Base-by-base conservation (phyloP, 164 flowering plant species). In the Pachysandra terminalis region DNA sequence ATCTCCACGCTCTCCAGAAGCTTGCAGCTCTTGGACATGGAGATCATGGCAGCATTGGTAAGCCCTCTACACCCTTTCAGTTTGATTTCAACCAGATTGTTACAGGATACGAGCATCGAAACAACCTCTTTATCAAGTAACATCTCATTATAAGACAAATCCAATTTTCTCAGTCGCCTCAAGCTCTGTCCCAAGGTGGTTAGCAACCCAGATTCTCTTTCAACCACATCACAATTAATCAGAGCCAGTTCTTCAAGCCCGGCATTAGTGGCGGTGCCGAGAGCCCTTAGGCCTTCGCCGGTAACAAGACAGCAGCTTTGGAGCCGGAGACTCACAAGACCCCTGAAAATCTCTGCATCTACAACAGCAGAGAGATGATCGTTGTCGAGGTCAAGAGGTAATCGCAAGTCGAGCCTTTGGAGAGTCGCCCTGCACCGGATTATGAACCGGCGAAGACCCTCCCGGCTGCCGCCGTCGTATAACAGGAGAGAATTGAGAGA, bases 221-320 rank as follows among this genome's bases (percentile, higher is more conserved):
- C 93, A 0, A 90, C 79, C 19, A 83, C 90, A 77, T 90, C 90
- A 57, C 98, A 93, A 22, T 82, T 89, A 27, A 87, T 78, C 32
- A 93, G 70, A 0, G 83, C 83, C 32, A 93, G 74, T 68, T 93
- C 97, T 69, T 82, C 81, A 41, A 93, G 89, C 14, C 58, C 59
- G 19, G 59, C 17, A 26, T 76, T 56, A 73, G 82, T 19, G 41
- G 85, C 81, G 0, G 71, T 60, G 22, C 80, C 84, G 17, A 87
- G 70, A 17, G 69, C 63, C 62, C 71, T 83, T 5, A 89, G 81
- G 4, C 91, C 93, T 35, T 84, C 84, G 23, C 96, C 96, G 5
- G 81, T 89, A 17, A 90, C 83, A 26, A 93, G 82, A 72, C 90
- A 90, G 59, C 98, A 93, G 48, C 96, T 93, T 68, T 86, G 87